Conservation (phyloP, 2,329 filamentous ascomycete genomes). For the Phyllosticta citrichinensis region DNA sequence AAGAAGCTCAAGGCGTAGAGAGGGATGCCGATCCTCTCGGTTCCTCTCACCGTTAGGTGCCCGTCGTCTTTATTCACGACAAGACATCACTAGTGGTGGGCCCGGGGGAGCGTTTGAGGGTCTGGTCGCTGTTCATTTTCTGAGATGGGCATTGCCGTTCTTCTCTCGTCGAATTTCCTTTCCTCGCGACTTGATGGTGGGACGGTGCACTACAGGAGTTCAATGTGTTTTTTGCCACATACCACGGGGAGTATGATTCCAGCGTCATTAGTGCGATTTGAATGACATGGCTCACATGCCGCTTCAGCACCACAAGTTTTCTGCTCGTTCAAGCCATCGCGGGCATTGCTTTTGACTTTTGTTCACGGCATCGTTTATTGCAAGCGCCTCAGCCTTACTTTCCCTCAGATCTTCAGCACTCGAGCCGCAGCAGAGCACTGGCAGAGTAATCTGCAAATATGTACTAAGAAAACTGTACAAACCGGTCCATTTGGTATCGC, state of each 20-base stretch:
- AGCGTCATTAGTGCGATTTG: no score
- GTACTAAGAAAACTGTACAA: not conserved
- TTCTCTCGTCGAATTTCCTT: not conserved
- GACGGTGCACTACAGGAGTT: not conserved
- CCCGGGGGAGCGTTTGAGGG: not conserved
- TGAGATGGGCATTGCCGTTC: not conserved
- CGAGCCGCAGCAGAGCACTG: not conserved
- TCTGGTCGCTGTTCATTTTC: not conserved
- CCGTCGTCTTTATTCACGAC: not conserved
- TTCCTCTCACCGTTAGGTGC: not conserved
- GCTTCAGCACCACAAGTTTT: no score
- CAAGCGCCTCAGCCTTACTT: not conserved
- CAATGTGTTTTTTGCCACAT: no score
- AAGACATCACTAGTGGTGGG: not conserved
- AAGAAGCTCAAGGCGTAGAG: slow-evolving; percentile 1
- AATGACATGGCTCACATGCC: no score
- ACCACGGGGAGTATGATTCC: no score
- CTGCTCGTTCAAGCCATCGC: no score
- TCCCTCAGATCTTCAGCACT: not conserved
- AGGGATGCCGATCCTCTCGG: not conserved
- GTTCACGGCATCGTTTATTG: not conserved
- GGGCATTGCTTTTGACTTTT: not conserved
- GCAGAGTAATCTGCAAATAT: not conserved
- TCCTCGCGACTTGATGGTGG: not conserved
- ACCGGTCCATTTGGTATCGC: not conserved